phyloP scores from a whole-genome alignment of 371 early-diverging fungal species.

The Saksenaea oblongispora region DNA sequence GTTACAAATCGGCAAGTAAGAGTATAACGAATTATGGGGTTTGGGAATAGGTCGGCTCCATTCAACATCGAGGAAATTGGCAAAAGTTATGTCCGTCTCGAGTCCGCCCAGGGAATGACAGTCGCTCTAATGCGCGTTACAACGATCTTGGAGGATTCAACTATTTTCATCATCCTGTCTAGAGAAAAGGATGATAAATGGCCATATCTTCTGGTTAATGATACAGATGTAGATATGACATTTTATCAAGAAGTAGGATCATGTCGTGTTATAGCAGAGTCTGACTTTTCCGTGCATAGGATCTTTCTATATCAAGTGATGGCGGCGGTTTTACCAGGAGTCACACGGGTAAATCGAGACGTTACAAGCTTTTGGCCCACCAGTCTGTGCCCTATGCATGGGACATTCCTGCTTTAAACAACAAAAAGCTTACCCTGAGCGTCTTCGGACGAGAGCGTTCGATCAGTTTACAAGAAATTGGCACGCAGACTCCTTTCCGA shows the following conservation, averaged over 20 bases:
- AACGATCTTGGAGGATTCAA: conserved; percentile 82
- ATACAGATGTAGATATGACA: conserved; percentile 74
- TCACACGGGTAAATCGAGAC: conserved; percentile 28
- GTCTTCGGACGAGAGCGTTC: conserved; percentile 76
- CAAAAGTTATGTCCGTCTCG: conserved; percentile 75
- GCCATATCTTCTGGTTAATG: conserved; percentile 92
- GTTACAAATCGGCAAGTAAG: neutral
- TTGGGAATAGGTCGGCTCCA: conserved; percentile 74
- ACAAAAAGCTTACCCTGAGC: conserved; percentile 75
- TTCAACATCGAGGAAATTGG: conserved; percentile 90
- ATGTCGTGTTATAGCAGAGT: neutral
- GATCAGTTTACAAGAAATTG: conserved; percentile 90
- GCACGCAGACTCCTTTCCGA: conserved; percentile 81
- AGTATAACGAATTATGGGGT: neutral
- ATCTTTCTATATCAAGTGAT: conserved; percentile 35
- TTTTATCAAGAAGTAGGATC: conserved; percentile 75
- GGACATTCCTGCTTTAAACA: conserved; percentile 84
- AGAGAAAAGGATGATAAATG: conserved; percentile 76
- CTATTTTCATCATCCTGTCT: conserved; percentile 83
- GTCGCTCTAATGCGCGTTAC: conserved; percentile 78
- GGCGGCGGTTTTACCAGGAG: conserved; percentile 25
- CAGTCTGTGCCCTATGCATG: conserved; percentile 86
- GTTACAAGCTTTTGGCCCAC: conserved; percentile 67
- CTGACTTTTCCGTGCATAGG: conserved; percentile 10
- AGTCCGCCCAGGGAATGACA: conserved; percentile 51